Base-by-base conservation (phyloP, 2,329 filamentous ascomycete species). In the Sclerotinia subarctica region DNA sequence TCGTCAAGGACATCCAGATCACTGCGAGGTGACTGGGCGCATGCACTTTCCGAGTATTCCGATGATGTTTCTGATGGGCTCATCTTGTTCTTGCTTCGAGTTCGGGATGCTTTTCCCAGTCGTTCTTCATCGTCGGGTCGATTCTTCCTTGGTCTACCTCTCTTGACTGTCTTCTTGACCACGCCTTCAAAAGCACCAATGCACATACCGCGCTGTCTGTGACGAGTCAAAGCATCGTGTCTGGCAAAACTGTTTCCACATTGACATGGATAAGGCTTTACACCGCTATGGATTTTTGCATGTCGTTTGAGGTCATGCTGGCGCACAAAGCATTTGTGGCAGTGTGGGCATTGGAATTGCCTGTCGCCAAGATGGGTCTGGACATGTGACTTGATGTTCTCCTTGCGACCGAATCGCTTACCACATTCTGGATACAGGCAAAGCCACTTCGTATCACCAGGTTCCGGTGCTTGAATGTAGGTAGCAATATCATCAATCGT, bases 331-430 rank as follows among this genome's bases (percentile, higher is more conserved):
- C 93, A 94, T 81, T 98, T 98, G 64, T 90, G 85, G 82, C 95
- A 99, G 67, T 91, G 90, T 57, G 94, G 93, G 80, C 95, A 99
- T 79, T 92, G 90, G 81, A 93, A 99, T 78, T 97, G 95, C 59
- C 95, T 87, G 78, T 99, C 95, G 75, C 96, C 95, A 72, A 99
- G 89, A 80, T 99, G 95, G 4, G 95, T 99, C 80, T 99, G 95
- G 19, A 99, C 92, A 78, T 99, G 95, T 0, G 94, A 96, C 78
- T 97, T 96, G 82, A 98, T 97, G 80, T 99, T 98, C 79, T 99
- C 95, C 79, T 97, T 96, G 74, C 95, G 88, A n/a, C 94, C 94
- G 77, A 99, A 98, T 65, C 89, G 87, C 79, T 97, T 96, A 73
- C 89, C 86, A 79, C 95, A 99, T 38, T 88, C 89, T 11, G 92